Evolutionary conservation across 129 eudicot species (phyloP), one percentile per base, ranked within the genome.

Genomic region (Glebionis coronaria): DNA sequence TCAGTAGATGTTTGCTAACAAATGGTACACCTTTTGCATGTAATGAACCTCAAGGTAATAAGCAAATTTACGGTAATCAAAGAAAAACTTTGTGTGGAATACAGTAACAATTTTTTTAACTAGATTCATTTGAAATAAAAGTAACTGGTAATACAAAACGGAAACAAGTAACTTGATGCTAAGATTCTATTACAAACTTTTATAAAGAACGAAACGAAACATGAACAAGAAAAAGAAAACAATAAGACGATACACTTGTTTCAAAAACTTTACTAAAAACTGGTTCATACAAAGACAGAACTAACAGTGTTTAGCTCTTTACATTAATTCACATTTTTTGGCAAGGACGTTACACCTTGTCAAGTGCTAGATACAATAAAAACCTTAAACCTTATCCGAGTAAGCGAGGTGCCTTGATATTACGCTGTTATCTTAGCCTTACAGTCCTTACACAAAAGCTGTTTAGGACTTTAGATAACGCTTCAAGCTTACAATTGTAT

Each of bases 111-210:
- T 27, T 9, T 5, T 50, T 28, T 15, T 11, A 16, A 15, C 59
- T 54, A 68, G 52, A 47, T 47, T n/a, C 52, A 12, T 46, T 47
- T 47, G 14, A 55, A 68, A 53, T 20, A 21, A 4, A 68, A 19
- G 16, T 12, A 18, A 28, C 19, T 31, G 63, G 13, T 38, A 19
- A 23, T 20, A 35, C 15, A 11, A 13, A 47, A 8, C 27, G 38
- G 2, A 54, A 66, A 50, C 12, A 51, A 20, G 35, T 18, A 6
- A 35, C 12, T 31, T 52, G 18, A 53, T 25, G 72, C 18, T 67
- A 18, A 50, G 19, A 29, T 11, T 67, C 50, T 27, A 31, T 52
- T 35, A 47, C 14, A 65, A n/a, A 47, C 14, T 16, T n/a, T 47
- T 3, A 47, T n/a, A 1, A 9, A 47, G 13, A 47, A 46, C 11